Conservation (phyloP, 202 grass and related monocot species). For the Elaeis oleifera region DNA sequence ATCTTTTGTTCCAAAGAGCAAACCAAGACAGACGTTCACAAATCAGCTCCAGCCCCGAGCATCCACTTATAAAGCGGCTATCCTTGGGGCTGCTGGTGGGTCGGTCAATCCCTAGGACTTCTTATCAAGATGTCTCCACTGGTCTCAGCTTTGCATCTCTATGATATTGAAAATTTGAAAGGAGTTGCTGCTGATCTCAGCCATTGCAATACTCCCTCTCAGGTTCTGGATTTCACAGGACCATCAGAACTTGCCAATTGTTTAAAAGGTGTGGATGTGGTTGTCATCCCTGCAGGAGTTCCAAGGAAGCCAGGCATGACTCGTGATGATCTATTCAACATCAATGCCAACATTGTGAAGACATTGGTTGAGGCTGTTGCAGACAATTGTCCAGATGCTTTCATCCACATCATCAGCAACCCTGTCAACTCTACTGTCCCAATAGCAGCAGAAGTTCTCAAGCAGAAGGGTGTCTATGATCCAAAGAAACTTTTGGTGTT, state of each 20-base stretch:
- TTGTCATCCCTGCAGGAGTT: conserved; percentile 4
- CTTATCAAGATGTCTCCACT: neutral
- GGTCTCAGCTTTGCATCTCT: conserved; percentile 6
- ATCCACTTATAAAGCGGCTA: too few relatives aligned
- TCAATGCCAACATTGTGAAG: conserved; percentile 3
- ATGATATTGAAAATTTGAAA: conserved; percentile 3
- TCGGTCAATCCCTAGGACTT: conserved; percentile 6
- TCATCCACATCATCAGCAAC: conserved; percentile 6
- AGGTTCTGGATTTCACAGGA: conserved; percentile 5
- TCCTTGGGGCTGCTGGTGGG: too few relatives aligned
- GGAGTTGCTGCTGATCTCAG: conserved; percentile 7
- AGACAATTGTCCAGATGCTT: conserved; percentile 9
- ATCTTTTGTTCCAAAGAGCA: too few relatives aligned
- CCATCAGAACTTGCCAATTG: conserved; percentile 1
- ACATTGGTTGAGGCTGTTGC: conserved; percentile 4
- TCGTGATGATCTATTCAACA: conserved; percentile 4
- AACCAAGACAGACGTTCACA: too few relatives aligned
- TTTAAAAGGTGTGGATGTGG: neutral
- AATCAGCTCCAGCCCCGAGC: too few relatives aligned
- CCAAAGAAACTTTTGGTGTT: neutral
- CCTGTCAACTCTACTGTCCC: conserved; percentile 6
- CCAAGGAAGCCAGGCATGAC: conserved; percentile 5
- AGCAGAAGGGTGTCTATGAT: conserved; percentile 1
- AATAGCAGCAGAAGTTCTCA: conserved; percentile 1
- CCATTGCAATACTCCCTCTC: conserved; percentile 4